Evolutionary conservation across 768 basidiomycete species (phyloP).

Genomic region (Kwoniella sp.): DNA sequence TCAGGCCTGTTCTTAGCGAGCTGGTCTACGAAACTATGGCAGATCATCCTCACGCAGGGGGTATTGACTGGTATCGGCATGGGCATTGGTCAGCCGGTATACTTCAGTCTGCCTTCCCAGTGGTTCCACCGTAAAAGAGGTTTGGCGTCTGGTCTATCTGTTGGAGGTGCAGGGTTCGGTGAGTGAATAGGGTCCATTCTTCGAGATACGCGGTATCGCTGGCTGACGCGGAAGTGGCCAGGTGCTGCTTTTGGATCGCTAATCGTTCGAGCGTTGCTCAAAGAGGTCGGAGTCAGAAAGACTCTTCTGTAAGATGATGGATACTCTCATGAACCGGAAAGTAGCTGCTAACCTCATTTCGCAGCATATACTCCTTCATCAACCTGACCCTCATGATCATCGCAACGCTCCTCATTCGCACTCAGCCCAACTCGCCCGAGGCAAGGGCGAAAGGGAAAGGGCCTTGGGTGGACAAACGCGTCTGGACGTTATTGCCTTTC

Average conservation of each 20-base stretch:
- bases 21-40: conserved; percentile 31
- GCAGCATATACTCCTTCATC: conserved; percentile 35
- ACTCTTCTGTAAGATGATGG: conserved; percentile 33
- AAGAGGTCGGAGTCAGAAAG: conserved; percentile 34
- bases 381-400: conserved; percentile 17
- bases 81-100: conserved; percentile 35
- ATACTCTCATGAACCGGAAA: too few relatives aligned
- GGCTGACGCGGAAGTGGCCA: too few relatives aligned
- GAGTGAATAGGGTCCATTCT: too few relatives aligned
- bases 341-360: too few relatives aligned
- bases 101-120: conserved; percentile 47
- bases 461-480: conserved; percentile 31
- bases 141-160: conserved; percentile 41
- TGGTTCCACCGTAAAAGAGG: conserved; percentile 45
- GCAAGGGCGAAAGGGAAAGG: conserved; percentile 28
- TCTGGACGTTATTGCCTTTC: conserved; percentile 22
- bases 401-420: conserved; percentile 27
- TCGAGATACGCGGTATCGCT: too few relatives aligned
- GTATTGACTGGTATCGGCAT: conserved; percentile 25
- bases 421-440: conserved; percentile 32
- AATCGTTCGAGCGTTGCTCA: conserved; percentile 36
- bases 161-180: conserved; percentile 44
- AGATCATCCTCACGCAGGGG: conserved; percentile 25
- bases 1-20: conserved; percentile 22
- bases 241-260: conserved; percentile 35